Base-by-base conservation (phyloP, 352 stramenopile genomes). In the Globisporangium spiculum region DNA sequence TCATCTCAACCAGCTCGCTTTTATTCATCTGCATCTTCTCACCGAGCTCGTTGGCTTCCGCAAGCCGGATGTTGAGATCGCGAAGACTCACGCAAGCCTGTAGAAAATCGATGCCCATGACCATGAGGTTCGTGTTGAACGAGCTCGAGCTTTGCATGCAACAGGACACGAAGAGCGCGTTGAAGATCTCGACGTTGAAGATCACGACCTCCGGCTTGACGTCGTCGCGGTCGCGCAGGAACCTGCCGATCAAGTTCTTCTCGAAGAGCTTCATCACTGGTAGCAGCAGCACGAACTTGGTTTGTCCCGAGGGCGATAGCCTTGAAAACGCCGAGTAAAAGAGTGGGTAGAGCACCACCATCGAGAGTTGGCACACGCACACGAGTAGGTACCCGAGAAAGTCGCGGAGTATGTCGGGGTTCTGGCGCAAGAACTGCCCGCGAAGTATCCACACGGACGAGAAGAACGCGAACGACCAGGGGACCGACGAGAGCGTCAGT, bases 181-280 rank as follows among this genome's bases (percentile, higher is more conserved):
- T 79, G 52, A 80, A 83, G 20, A 87, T 74, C 26, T 84, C 75
- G n/a, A 81, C 63, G 30, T 79, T 83, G 69, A 83, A 74, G 7
- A 81, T 64, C 16, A 84, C 72, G 60, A 66, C 14, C 30, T 74
- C 74, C 3, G 72, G 70, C 10, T 69, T 79, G 1, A 56, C 36
- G 27, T 77, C 78, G 27, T 77, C 70, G 4, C 38, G 68, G n/a
- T 68, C 68, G 14, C 6, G 5, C 8, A 75, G 52, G 46, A 54
- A 14, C 18, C 56, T 24, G 36, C 66, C 70, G 30, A 86, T 75
- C 46, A 74, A 68, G 63, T 78, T 79, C 62, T 86, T 86, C 36
- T 61, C 68, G 0, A 57, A 48, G 27, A 86, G 54, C 54, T 86
- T 86, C 22, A 84, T 71, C 22, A 74, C 64, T 14, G 72, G 75